Percentiles rank a stretch among this genome's conserved stretches.
phyloP scores from a whole-genome alignment of 106 monocot genomes.

The Platanthera zijinensis region DNA sequence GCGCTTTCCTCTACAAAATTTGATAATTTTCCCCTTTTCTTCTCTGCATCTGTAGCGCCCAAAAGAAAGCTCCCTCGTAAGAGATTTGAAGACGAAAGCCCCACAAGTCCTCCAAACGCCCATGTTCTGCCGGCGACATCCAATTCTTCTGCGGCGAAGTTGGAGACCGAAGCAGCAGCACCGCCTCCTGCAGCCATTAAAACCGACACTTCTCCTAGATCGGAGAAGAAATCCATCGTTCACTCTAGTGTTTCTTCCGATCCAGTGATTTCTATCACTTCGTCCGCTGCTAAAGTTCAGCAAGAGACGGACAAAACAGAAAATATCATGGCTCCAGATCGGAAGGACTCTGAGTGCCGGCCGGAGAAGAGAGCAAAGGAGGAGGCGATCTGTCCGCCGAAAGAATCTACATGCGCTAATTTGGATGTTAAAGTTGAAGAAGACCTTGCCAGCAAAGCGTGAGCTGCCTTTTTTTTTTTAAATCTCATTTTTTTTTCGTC shows the following conservation, averaged over 20 bases:
- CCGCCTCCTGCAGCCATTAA: conserved; percentile 14
- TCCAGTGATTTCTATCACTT: neutral
- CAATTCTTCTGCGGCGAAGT: conserved; percentile 15
- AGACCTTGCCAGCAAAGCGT: conserved; percentile 34
- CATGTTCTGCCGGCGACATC: conserved; percentile 5
- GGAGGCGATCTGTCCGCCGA: conserved; percentile 15
- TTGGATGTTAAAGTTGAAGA: conserved; percentile 30
- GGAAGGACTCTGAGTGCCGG: conserved; percentile 11
- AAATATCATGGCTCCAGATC: conserved; percentile 6
- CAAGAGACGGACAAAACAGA: conserved; percentile 24
- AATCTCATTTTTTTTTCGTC: conserved; percentile 2
- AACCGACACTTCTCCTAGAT: conserved; percentile 26
- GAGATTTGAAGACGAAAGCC: conserved; percentile 56
- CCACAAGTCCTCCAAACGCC: conserved; percentile 15
- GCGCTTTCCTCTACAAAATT: neutral
- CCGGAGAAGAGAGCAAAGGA: conserved; percentile 16
- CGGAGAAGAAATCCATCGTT: conserved; percentile 24
- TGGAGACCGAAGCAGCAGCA: conserved; percentile 20
- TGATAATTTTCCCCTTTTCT: neutral
- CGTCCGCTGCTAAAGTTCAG: neutral
- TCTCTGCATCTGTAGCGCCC: conserved; percentile 33
- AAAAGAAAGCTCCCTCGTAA: conserved; percentile 68
- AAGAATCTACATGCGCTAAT: conserved; percentile 13
- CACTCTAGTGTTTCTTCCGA: conserved; percentile 4
- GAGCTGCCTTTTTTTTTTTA: conserved; percentile 22